Percentiles rank a stretch among this genome's conserved stretches.
Evolutionary conservation across 2,329 filamentous ascomycete genomes (phyloP).

Genomic region (Fonsecaea pedrosoi): DNA sequence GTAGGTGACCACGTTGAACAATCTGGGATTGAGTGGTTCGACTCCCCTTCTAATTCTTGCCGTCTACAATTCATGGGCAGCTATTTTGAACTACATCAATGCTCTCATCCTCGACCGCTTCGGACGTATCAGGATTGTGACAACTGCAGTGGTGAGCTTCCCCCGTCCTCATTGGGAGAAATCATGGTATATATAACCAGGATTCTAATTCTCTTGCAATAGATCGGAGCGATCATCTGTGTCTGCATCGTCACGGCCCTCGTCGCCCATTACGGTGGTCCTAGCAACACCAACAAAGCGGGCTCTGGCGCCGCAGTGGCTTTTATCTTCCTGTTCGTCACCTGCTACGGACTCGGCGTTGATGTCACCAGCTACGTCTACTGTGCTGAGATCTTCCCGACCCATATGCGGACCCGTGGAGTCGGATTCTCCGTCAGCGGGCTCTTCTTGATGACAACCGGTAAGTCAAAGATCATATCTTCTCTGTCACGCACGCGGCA

Average conservation of each 20-base stretch:
- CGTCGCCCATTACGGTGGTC: constrained; percentile 42
- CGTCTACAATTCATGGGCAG: constrained; percentile 43
- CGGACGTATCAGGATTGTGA: constrained; percentile 14
- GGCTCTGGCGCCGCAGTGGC: constrained; percentile 47
- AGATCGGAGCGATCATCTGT: constrained; percentile 45
- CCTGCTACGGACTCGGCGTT: constrained; percentile 44
- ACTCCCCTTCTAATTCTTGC: constrained; percentile 54
- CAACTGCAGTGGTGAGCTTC: constrained; percentile 25
- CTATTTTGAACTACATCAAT: constrained; percentile 15
- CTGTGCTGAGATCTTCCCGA: constrained; percentile 40
- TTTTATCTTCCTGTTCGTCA: constrained; percentile 48
- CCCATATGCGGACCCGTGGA: constrained; percentile 24
- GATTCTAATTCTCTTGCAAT: constrained; percentile 11
- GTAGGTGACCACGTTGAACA: constrained; percentile 49
- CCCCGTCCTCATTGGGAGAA: no score
- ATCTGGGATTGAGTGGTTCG: constrained; percentile 49
- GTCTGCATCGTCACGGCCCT: constrained; percentile 49
- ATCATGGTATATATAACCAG: not conserved
- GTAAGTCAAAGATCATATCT: constrained; percentile 4
- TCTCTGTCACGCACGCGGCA: not conserved
- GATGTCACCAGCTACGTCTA: constrained; percentile 29
- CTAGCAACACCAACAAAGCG: constrained; percentile 44
- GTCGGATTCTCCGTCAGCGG: constrained; percentile 32
- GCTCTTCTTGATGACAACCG: constrained; percentile 38
- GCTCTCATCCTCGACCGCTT: constrained; percentile 14